Percentiles rank a stretch among this genome's conserved stretches.
phyloP scores from a whole-genome alignment of 495 filamentous ascomycete species.

The Geopyxis carbonaria region DNA sequence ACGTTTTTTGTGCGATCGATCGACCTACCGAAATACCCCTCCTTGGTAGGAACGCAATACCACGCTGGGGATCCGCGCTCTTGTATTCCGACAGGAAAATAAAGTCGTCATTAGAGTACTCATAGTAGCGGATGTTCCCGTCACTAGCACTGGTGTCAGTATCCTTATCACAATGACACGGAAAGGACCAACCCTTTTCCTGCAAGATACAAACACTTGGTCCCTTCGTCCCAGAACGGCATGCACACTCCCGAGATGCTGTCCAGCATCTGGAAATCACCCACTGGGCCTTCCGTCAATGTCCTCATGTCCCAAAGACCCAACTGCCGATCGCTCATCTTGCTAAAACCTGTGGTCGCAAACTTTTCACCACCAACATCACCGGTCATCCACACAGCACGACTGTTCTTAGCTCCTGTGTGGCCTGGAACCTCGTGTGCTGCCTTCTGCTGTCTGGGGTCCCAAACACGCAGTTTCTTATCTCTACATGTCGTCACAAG shows the following conservation, averaged over 20 bases:
- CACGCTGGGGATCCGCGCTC: constrained; percentile 81
- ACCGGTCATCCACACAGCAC: constrained; percentile 68
- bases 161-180: not conserved
- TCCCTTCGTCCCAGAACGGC: constrained; percentile 98
- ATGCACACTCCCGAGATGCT: constrained; percentile 95
- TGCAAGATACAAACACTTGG: constrained; percentile 79
- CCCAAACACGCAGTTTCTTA: constrained; percentile 96
- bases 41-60: constrained; percentile 87
- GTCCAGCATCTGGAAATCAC: constrained; percentile 73
- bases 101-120: constrained; percentile 94
- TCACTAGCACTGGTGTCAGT: constrained; percentile 39
- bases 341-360: constrained; percentile 90
- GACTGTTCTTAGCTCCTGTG: constrained; percentile 87
- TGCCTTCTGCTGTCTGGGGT: constrained; percentile 78
- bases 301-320: constrained; percentile 86
- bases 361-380: constrained; percentile 55
- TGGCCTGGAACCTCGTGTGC: constrained; percentile 76
- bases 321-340: constrained; percentile 93
- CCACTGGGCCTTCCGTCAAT: constrained; percentile 55
- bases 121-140: constrained; percentile 96
- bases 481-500: constrained; percentile 88
- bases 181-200: constrained; percentile 65
- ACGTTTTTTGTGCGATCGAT: no score
- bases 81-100: constrained; percentile 93
- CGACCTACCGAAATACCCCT: constrained; percentile 66